Evolutionary conservation across 345 rosid genomes (phyloP), one percentile per base, ranked within the genome.

Genomic region (Murraya koenigii): DNA sequence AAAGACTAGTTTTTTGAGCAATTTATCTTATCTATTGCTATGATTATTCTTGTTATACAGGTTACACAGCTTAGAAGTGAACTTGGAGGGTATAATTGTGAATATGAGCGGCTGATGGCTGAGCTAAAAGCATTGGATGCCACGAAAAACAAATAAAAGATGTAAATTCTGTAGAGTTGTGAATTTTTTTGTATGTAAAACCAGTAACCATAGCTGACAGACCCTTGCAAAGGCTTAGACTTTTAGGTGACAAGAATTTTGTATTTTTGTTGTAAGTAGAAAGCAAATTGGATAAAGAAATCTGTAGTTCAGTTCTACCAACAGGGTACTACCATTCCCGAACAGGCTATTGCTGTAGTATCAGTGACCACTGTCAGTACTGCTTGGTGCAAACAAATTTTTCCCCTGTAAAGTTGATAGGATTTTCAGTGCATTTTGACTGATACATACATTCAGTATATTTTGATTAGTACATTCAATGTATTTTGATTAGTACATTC

Each of bases 21-120:
- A 20, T 70, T 62, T n/a, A 32, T 59, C 59, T 5, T n/a, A 26
- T 4, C 38, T 58, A 65, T 49, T 1, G 23, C 30, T 41, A 14
- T 22, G 9, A 14, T 77, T 59, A 8, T 19, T 47, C 56, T 60
- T 72, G 44, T 80, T 54, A n/a, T 61, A 83, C 90, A 94, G 97
- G 87, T 84, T 73, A 58, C 81, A 63, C 28, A 66, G 72, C 92
- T 94, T 33, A 80, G 77, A 83, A 84, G 67, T 54, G 92, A 91
- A 84, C 44, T 92, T 11, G 84, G 30, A 78, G 87, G 65, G 52
- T 86, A 75, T 23, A 75, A 87, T 72, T 70, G 32, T 0, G 88
- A 88, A 78, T 87, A 88, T 73, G 81, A 79, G 47, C 82, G 78
- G 56, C 61, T 91, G 64, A 74, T 79, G 71, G 82, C 66, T 15